These are phyloP conservation scores for Paecilomyces niveus DNA, from an alignment of 2,329 filamentous ascomycete genomes.

Conservation along the genomic window DNA sequence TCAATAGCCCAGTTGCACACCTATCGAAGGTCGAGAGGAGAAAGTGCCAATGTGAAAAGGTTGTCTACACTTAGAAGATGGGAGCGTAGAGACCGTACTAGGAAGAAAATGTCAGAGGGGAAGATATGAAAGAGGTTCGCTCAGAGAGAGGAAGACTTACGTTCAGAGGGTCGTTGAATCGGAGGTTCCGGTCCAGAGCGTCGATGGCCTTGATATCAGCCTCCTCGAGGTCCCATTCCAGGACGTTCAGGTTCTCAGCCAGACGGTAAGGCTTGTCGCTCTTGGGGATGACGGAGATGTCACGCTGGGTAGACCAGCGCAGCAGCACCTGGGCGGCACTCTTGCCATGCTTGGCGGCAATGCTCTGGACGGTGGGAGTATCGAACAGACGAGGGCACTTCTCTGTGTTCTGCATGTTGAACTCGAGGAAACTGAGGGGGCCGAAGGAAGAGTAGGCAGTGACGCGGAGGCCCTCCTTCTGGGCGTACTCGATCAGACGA, in stretches of 20 bases:
- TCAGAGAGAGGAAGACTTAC: constrained; percentile 40
- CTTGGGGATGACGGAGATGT: constrained; percentile 77
- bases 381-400: constrained; percentile 64
- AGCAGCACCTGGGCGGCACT: constrained; percentile 74
- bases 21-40: not conserved
- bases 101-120: constrained; percentile 19
- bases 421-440: constrained; percentile 69
- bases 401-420: constrained; percentile 62
- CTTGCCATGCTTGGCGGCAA: constrained; percentile 65
- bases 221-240: constrained; percentile 57
- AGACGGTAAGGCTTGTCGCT: constrained; percentile 53
- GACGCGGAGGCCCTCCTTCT: constrained; percentile 63
- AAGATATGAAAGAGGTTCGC: constrained; percentile 4
- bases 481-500: constrained; percentile 61
- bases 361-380: constrained; percentile 55
- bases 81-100: constrained; percentile 44
- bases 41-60: not conserved
- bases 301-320: constrained; percentile 79
- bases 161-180: constrained; percentile 71
- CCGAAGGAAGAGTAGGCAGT: constrained; percentile 84
- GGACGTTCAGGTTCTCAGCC: constrained; percentile 60
- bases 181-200: constrained; percentile 56
- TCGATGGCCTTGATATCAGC: constrained; percentile 62
- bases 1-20: not conserved
- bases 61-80: not conserved